phyloP scores from a whole-genome alignment of 164 flowering plant genomes.

The Litsea cubeba region DNA sequence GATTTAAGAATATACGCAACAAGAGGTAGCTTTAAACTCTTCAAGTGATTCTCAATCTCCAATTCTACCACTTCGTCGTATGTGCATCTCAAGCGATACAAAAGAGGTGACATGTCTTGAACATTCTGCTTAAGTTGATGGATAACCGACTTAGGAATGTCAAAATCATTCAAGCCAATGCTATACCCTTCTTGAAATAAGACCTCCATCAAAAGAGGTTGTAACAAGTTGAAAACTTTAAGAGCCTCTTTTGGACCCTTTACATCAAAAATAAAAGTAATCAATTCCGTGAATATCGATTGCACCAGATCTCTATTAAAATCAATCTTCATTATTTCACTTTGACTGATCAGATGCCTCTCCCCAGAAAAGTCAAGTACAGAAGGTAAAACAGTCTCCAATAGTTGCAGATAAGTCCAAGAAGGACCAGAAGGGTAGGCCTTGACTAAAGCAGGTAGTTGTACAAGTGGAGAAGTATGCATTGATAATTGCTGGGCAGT shows the following conservation, averaged over 20 bases:
- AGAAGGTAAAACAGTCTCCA: constrained; percentile 59
- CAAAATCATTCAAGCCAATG: constrained; percentile 62
- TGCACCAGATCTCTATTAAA: constrained; percentile 36
- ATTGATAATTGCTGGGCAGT: constrained; percentile 66
- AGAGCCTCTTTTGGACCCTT: constrained; percentile 71
- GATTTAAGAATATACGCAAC: constrained; percentile 37
- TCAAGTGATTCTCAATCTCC: constrained; percentile 52
- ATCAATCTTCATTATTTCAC: constrained; percentile 51
- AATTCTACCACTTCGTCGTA: constrained; percentile 54
- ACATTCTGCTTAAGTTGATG: constrained; percentile 26
- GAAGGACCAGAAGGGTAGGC: constrained; percentile 23
- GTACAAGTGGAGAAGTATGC: constrained; percentile 43
- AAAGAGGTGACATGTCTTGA: constrained; percentile 34
- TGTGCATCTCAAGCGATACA: constrained; percentile 37
- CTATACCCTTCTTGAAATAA: constrained; percentile 63
- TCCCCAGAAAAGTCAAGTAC: constrained; percentile 51
- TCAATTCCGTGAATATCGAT: constrained; percentile 48
- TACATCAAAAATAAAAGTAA: constrained; percentile 42
- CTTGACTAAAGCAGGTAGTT: constrained; percentile 56
- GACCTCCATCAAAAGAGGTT: constrained; percentile 80
- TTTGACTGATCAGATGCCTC: constrained; percentile 34
- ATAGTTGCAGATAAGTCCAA: constrained; percentile 71
- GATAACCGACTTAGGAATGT: constrained; percentile 23
- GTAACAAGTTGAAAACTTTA: constrained; percentile 56
- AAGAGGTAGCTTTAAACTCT: constrained; percentile 32